Evolutionary conservation across 306 rosid species (phyloP).

Genomic region (Canavalia gladiata): DNA sequence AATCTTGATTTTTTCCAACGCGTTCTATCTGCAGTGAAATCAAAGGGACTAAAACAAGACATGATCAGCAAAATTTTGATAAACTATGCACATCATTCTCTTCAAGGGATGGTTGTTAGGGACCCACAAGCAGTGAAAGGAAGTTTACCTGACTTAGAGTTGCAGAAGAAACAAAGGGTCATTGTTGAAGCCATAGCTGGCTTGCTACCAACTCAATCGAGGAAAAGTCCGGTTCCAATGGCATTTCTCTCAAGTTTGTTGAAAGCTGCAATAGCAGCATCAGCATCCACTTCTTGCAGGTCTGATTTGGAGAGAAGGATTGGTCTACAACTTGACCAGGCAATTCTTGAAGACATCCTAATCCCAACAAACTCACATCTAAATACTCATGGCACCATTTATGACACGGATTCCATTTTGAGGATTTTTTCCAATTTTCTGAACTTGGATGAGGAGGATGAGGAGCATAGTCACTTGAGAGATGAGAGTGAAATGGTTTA

Average conservation of each 20-base stretch:
- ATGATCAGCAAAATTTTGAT: constrained; percentile 89
- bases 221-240: constrained; percentile 93
- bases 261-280: constrained; percentile 84
- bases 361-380: constrained; percentile 82
- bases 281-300: constrained; percentile 82
- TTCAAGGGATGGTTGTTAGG: constrained; percentile 76
- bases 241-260: constrained; percentile 95
- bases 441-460: constrained; percentile 92
- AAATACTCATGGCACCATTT: constrained; percentile 64
- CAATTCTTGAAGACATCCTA: constrained; percentile 93
- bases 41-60: constrained; percentile 95
- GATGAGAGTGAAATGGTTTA: constrained; percentile 89
- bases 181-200: constrained; percentile 84
- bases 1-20: constrained; percentile 84
- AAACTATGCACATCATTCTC: constrained; percentile 85
- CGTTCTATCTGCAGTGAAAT: constrained; percentile 78
- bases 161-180: constrained; percentile 85
- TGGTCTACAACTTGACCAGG: constrained; percentile 95
- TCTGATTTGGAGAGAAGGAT: constrained; percentile 92
- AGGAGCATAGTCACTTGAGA: constrained; percentile 69
- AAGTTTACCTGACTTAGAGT: constrained; percentile 67
- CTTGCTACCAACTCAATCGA: constrained; percentile 88
- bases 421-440: constrained; percentile 88
- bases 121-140: constrained; percentile 72
- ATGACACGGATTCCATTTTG: constrained; percentile 82